A percentile compares a stretch with the other conserved stretches of the same genome.
phyloP scores from a whole-genome alignment of 192 early-diverging fungal genomes.

The Mortierella claussenii region DNA sequence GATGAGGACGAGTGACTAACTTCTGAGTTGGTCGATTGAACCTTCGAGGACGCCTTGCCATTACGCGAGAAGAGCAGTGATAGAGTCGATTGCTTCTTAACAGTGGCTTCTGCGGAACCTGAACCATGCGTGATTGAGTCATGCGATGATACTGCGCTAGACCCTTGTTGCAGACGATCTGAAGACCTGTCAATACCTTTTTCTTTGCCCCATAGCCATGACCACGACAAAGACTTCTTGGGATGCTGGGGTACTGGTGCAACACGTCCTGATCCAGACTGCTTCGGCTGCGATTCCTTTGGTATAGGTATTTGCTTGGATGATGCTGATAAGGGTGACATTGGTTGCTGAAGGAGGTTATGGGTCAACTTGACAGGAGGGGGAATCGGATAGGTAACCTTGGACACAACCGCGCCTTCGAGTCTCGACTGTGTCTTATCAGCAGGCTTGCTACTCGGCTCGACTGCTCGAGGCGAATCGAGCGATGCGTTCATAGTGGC shows the following conservation, averaged over 20 bases:
- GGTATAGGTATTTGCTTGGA: background rate
- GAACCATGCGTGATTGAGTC: too few relatives aligned
- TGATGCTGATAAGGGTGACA: background rate
- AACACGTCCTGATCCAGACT: background rate
- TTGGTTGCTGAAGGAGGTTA: constrained; percentile 37
- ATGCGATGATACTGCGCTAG: background rate
- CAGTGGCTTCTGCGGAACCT: too few relatives aligned
- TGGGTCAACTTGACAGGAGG: constrained; percentile 44
- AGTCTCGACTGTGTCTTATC: background rate
- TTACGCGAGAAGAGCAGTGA: constrained; percentile 51
- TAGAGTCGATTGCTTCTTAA: constrained; percentile 40
- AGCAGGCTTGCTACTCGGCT: too few relatives aligned
- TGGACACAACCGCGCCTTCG: constrained; percentile 8
- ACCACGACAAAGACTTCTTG: constrained; percentile 54
- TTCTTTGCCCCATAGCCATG: constrained; percentile 54
- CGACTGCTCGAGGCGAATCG: background rate
- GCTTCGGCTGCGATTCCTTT: background rate
- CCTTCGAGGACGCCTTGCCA: constrained; percentile 30
- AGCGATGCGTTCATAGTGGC: background rate
- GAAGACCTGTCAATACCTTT: constrained; percentile 6
- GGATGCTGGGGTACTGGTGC: background rate
- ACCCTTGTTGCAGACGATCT: background rate
- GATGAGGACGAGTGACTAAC: background rate
- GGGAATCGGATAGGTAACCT: constrained; percentile 39
- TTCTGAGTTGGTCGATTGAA: constrained; percentile 10